These are phyloP conservation scores for Fusarium nelsonii DNA, from an alignment of 2,329 filamentous ascomycete species.

Conservation along the genomic window DNA sequence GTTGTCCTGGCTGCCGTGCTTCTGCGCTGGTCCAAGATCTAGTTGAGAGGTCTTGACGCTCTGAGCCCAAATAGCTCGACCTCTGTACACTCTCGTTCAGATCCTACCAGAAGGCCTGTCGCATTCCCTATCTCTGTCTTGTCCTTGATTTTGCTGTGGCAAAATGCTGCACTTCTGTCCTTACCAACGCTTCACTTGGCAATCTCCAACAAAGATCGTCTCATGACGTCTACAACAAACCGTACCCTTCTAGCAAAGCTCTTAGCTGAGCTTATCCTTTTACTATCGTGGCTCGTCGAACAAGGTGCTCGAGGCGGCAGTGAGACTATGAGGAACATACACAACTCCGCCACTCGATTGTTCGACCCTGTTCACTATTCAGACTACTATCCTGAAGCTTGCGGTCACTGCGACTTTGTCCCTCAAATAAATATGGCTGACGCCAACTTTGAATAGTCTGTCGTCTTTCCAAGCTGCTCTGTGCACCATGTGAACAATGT, in stretches of 20 bases:
- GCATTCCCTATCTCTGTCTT: background rate
- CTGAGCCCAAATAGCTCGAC: background rate
- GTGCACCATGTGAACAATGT: background rate
- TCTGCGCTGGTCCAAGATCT: conserved; percentile 46
- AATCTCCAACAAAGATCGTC: too few species aligned
- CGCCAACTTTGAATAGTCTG: background rate
- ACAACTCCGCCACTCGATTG: background rate
- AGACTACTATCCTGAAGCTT: too few species aligned
- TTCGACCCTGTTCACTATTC: background rate
- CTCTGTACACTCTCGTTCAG: conserved; percentile 17
- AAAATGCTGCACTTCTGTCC: conserved; percentile 29
- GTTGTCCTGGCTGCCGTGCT: conserved; percentile 62
- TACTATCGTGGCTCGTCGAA: background rate
- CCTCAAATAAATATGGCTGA: background rate
- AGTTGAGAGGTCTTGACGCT: background rate
- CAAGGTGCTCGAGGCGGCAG: background rate
- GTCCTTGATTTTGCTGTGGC: conserved; percentile 1
- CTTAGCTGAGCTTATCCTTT: background rate
- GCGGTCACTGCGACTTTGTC: background rate
- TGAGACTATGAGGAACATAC: background rate
- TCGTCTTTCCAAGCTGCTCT: background rate
- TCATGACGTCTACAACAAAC: background rate
- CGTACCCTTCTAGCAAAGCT: conserved; percentile 11
- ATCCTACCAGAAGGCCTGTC: background rate
- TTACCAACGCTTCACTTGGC: too few species aligned